Percentiles rank a stretch among this genome's conserved stretches.
phyloP scores from a whole-genome alignment of 257 asterid species.

The Cruciata laevipes region DNA sequence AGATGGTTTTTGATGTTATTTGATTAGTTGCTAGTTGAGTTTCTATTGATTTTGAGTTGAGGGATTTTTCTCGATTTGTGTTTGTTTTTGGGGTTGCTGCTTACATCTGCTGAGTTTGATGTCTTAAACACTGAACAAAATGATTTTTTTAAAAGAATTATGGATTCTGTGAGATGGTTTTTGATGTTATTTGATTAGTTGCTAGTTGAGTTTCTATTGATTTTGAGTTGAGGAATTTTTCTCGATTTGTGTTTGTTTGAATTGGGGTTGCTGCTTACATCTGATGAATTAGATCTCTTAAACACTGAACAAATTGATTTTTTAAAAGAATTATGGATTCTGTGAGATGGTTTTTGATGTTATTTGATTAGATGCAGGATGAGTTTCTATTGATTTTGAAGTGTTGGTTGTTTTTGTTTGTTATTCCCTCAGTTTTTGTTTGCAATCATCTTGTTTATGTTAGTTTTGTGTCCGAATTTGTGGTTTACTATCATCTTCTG shows the following conservation, averaged over 20 bases:
- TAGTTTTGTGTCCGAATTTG: background rate
- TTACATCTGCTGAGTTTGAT: no score
- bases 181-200: background rate
- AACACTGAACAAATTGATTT: background rate
- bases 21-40: constrained; percentile 1
- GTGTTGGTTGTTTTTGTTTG: background rate
- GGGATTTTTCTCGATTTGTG: no score
- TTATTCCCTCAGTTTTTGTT: background rate
- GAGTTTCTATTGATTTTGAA: background rate
- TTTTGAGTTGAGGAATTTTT: background rate
- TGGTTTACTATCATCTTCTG: background rate
- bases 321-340: background rate
- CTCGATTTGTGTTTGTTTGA: no score
- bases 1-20: background rate
- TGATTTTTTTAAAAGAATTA: no score
- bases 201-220: background rate
- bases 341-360: background rate
- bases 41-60: background rate
- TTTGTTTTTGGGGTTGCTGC: no score
- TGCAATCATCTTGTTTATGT: background rate
- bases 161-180: constrained; percentile 3
- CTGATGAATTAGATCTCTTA: background rate
- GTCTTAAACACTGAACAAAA: no score
- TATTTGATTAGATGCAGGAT: background rate
- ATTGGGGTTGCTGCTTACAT: background rate